Base-by-base conservation (phyloP, 2,329 filamentous ascomycete genomes). In the Talaromyces sp. region DNA sequence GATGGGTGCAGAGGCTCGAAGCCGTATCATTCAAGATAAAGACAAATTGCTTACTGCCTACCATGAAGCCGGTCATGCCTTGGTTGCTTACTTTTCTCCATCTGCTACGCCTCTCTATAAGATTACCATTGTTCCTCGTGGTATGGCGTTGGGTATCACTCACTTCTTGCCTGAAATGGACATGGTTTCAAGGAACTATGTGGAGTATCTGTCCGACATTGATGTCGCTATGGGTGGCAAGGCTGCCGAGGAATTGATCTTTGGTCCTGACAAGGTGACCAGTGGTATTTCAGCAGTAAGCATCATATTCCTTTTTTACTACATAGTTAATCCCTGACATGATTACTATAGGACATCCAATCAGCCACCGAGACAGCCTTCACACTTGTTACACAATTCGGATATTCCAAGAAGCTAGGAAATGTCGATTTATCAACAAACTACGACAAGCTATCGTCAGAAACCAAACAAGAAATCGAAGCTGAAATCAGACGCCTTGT, bases 1-100 rank as follows among this genome's bases (percentile, higher is more conserved):
- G 77, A 97, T 99, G 92, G 95, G 95, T 43, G 91, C 94, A 2
- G 95, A 99, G 81, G 88, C 90, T 74, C 91, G 89, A 76, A 96
- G 90, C 70, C 92, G 94, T 79, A 86, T 97, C 64, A 94, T 99
- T 64, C 91, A 90, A 50, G 88, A 94, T 68, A 93, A 96, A 80
- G 95, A 99, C 80, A 98, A 96, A 82, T 86, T 95, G 71, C 89
- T 93, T 84, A 97, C 93, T n/a, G 93, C 93, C 1, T 97, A 96
- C 73, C 93, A 97, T 74, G 95, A 99, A 80, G 96, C 94, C 64
- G 95, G 95, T 2, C 95, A 99, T 77, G 93, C 95, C 9, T 86
- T 99, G 16, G 92, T 97, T 66, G 90, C 90, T 64, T 88, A 97
- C 73, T 93, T 94, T 70, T 91, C 89, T 13, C 88, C 90, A 67